A percentile compares a stretch with the other conserved stretches of the same genome.
Conservation (phyloP, 2,329 filamentous ascomycete genomes). For the Fusarium compactum region DNA sequence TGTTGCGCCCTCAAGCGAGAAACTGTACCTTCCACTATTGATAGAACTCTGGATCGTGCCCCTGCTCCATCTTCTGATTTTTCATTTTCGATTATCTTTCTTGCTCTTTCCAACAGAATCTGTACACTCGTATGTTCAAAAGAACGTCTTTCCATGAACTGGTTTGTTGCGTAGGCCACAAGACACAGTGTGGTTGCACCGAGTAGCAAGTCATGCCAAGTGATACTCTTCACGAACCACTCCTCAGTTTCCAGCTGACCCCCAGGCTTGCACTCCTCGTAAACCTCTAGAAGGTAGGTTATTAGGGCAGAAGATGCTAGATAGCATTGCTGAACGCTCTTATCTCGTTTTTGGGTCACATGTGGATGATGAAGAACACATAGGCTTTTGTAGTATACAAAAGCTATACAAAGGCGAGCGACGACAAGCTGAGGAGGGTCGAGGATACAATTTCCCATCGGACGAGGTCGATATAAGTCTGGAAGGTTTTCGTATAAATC, state of each 20-base stretch:
- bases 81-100: not conserved
- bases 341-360: not conserved
- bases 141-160: fast-evolving
- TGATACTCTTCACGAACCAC: constrained; percentile 6
- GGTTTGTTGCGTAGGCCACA: not conserved
- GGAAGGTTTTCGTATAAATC: not conserved
- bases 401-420: constrained; percentile 1
- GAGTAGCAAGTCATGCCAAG: not conserved
- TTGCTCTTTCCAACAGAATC: not conserved
- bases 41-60: not conserved
- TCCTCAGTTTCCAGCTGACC: not conserved
- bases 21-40: not conserved
- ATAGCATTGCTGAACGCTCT: not conserved
- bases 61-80: not conserved
- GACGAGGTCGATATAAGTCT: not conserved
- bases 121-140: not conserved
- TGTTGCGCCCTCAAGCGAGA: not conserved
- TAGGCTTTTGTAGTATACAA: not conserved
- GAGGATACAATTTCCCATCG: not conserved
- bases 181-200: not conserved
- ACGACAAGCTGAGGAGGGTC: not conserved
- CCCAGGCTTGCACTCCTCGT: not conserved
- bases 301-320: not conserved
- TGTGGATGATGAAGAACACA: constrained; percentile 7
- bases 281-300: not conserved